Base-by-base conservation (phyloP, 352 stramenopile species). In the Phytophthora sp. region DNA sequence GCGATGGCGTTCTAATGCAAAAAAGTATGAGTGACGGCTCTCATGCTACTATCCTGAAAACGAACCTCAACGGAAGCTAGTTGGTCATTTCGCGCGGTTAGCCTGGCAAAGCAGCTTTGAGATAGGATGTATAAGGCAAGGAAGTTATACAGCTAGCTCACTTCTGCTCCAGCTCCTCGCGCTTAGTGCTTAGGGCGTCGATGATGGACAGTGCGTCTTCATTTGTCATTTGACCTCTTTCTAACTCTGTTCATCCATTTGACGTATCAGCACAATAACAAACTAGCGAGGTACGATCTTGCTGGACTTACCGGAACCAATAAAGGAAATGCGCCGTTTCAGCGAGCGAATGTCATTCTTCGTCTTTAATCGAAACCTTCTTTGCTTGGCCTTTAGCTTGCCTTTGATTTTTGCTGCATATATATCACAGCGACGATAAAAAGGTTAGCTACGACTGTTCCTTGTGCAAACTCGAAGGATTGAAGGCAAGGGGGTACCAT, bases 271-370 rank as follows among this genome's bases (percentile, higher is more conserved):
- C 9, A 7, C 17, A 38, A n/a, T n/a, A 52, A 23, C 8, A 7
- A 42, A 34, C 3, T 10, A 41, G 21, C 15, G 34, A 10, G n/a
- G n/a, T n/a, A n/a, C n/a, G n/a, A n/a, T n/a, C n/a, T n/a, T n/a
- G n/a, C n/a, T n/a, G n/a, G n/a, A n/a, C 42, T 55, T 67, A 83
- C 77, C 75, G 34, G 60, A 72, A 9, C 50, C 64, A 23, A 83
- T 55, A 24, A 79, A 81, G 9, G 50, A 39, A 18, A 82, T 76
- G 8, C 70, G 57, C 32, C 65, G 61, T 20, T 72, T 80, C 11
- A 87, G 49, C 1, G 75, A 84, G 32, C 48, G 59, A 27, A 79
- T 77, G 48, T 87, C 72, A 35, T 82, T 79, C 31, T 76, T 82
- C 7, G 63, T 69, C 48, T 83, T 81, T 15, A 70, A 41, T 2